These are phyloP conservation scores for Cladosporium phlei DNA, from an alignment of 2,329 filamentous ascomycete genomes.

Conservation along the genomic window DNA sequence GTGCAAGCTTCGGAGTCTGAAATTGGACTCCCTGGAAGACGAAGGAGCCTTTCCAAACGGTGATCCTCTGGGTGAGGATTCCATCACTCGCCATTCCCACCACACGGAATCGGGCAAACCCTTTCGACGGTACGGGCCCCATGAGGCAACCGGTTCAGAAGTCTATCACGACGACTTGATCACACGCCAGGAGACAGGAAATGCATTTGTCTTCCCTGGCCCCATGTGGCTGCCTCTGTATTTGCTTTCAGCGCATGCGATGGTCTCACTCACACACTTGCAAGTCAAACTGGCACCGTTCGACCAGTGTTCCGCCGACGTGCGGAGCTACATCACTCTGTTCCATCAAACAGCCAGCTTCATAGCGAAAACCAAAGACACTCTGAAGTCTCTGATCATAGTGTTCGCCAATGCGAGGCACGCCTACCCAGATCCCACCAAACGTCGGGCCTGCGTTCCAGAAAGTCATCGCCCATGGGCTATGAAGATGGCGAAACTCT, in stretches of 20 bases:
- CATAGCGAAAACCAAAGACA: background rate
- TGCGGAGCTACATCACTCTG: constrained; percentile 11
- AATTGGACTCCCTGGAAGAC: constrained; percentile 14
- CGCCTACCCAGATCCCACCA: background rate
- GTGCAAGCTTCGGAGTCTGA: constrained; percentile 11
- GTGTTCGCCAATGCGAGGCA: constrained; percentile 78
- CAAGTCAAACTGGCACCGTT: constrained; percentile 9
- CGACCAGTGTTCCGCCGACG: background rate
- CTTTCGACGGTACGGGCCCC: too few species aligned
- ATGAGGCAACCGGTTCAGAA: constrained; percentile 3
- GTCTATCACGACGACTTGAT: constrained; percentile 9
- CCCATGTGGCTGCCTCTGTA: constrained; percentile 16
- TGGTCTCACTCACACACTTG: constrained; percentile 12
- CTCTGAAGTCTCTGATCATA: constrained; percentile 77
- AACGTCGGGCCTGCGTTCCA: background rate
- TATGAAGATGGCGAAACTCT: constrained; percentile 8
- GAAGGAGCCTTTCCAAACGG: constrained; percentile 13
- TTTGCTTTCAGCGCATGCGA: constrained; percentile 7
- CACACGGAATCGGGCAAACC: background rate
- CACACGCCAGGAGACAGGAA: constrained; percentile 13
- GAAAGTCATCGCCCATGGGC: constrained; percentile 1
- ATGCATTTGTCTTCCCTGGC: constrained; percentile 12
- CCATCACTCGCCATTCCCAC: background rate
- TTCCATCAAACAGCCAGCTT: constrained; percentile 11
- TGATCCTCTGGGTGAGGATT: background rate